These are phyloP conservation scores for Colletotrichum chrysophilum DNA, from an alignment of 2,329 filamentous ascomycete species.

Conservation along the genomic window DNA sequence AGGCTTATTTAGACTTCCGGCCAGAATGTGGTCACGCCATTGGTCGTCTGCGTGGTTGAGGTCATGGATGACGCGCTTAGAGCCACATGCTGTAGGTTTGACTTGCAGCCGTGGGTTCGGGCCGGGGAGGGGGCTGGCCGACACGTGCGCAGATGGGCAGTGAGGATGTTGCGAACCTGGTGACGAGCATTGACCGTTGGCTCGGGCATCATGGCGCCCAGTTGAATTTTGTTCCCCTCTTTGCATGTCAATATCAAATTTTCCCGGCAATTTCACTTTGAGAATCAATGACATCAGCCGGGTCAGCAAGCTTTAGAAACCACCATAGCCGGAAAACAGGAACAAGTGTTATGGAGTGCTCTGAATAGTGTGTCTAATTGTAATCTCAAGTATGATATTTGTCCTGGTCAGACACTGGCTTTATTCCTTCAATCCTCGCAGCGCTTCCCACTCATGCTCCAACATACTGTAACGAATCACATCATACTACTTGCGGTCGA, in stretches of 20 bases:
- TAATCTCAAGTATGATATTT: too few relatives aligned
- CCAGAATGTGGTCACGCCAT: not conserved
- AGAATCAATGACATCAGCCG: not conserved
- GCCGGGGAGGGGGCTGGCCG: not conserved
- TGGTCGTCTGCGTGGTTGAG: not conserved
- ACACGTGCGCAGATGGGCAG: not conserved
- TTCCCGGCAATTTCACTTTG: not conserved
- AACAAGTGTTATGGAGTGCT: rapidly evolving
- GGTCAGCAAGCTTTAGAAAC: rapidly evolving
- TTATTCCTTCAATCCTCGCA: not conserved
- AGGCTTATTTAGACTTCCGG: not conserved
- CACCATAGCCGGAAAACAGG: rapidly evolving
- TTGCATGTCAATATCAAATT: not conserved
- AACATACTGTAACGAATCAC: not conserved
- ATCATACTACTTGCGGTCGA: not conserved
- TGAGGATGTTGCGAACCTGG: not conserved
- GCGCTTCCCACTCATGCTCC: not conserved
- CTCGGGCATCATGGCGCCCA: not conserved
- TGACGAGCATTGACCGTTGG: not conserved
- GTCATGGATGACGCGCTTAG: not conserved
- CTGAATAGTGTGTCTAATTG: not conserved
- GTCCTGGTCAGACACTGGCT: not conserved
- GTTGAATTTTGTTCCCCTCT: not conserved
- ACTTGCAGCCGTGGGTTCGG: not conserved
- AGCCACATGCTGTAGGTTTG: not conserved